Evolutionary conservation across 83 land plant genomes (phyloP), one percentile per base, ranked within the genome.

Genomic region (Thuja plicata): DNA sequence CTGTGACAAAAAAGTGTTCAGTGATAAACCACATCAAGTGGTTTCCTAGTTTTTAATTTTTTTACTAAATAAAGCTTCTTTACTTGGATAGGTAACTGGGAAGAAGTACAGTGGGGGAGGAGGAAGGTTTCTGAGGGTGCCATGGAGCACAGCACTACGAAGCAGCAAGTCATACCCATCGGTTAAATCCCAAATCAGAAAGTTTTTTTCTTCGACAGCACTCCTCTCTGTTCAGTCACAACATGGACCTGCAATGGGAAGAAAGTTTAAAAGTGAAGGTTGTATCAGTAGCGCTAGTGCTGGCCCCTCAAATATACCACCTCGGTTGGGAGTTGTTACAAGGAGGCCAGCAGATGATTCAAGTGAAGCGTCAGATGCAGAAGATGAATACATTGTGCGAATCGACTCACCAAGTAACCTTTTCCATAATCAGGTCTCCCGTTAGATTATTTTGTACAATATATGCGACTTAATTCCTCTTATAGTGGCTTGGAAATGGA

Each of bases 381-480:
- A 94, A 38, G 97, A 97, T 79, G 98, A 95, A 57, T 83, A 93
- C 77, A 92, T 97, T 40, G 94, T 97, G 21, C 88, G 92, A 87
- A 95, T 97, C 21, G 98, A 96, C 74, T 97, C 98, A 1, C 98
- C 99, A 8, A 97, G 99, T 81, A 90, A 81, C 13, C 93, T 96
- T 34, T 95, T 94, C 81, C 91, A 88, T 66, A 88, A 45, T 5
- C 88, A 92, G 84, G 85, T 88, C 79, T 9, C 35, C 79, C 45
- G 1, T 66, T 86, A 16, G 50, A 43, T 82, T 27, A 38, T 2
- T 79, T 79, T 38, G 38, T 79, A 40, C 1, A 6, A 40, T 40
- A 24, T 38, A 40, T 17, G 45, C 21, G 83, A 38, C 45, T 41
- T 21, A 19, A 8, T 15, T 79, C 46, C 24, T 79, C 12, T 12